Conservation (phyloP, 805 yeast genomes). For the Lipomyces oligophaga region DNA sequence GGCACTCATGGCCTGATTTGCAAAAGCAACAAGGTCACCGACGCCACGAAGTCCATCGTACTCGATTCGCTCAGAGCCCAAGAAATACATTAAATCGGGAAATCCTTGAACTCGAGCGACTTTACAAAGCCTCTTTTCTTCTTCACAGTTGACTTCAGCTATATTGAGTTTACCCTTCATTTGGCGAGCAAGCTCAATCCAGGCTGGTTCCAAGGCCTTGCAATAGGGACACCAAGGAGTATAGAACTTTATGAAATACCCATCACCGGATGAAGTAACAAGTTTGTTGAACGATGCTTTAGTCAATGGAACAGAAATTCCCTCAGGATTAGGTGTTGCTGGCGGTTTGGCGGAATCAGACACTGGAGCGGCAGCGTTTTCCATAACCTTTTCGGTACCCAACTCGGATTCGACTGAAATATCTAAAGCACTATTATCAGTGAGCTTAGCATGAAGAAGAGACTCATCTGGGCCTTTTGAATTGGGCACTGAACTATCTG, state of each 20-base stretch:
- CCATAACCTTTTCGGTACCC: conserved; percentile 12
- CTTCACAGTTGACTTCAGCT: conserved; percentile 43
- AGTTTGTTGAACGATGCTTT: conserved; percentile 32
- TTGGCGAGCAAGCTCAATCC: conserved; percentile 38
- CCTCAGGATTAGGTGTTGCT: conserved; percentile 36
- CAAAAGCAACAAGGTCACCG: conserved; percentile 38
- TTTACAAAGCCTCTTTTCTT: conserved; percentile 35
- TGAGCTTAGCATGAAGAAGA: no score
- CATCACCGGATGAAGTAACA: conserved; percentile 35
- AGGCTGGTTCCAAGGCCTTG: conserved; percentile 37
- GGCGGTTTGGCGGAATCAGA: conserved; percentile 8
- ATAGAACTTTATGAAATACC: conserved; percentile 43
- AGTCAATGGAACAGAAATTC: conserved; percentile 35
- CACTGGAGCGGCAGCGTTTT: conserved; percentile 10
- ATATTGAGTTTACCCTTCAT: conserved; percentile 38
- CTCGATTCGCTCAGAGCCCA: conserved; percentile 32
- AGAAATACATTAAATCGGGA: conserved; percentile 34
- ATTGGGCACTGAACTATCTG: conserved; percentile 7
- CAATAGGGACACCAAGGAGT: conserved; percentile 44
- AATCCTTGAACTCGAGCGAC: conserved; percentile 35
- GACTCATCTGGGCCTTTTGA: background rate
- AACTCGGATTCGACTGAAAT: background rate
- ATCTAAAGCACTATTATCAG: no score
- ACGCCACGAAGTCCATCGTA: conserved; percentile 37
- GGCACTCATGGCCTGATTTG: conserved; percentile 35